Percentiles rank a stretch among this genome's conserved stretches.
Conservation (phyloP, 352 stramenopile species). For the Peronospora tabacina region DNA sequence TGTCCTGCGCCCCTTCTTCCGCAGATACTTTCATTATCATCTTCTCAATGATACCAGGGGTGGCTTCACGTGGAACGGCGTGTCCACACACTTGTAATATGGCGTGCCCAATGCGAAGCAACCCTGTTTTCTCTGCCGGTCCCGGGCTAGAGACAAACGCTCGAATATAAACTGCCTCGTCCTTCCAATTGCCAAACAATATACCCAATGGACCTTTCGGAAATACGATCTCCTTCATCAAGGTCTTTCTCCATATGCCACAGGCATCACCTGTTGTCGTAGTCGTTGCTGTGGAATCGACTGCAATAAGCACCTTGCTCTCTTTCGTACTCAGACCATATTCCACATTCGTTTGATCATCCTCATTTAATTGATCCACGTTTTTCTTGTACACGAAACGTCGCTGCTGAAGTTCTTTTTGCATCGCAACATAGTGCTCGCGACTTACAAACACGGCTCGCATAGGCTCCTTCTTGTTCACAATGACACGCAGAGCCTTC, state of each 20-base stretch:
- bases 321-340: conserved; percentile 1
- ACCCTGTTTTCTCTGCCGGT: conserved; percentile 55
- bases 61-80: conserved; percentile 50
- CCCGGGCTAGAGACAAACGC: conserved; percentile 75
- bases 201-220: conserved; percentile 61
- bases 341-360: conserved; percentile 1
- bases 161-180: conserved; percentile 68
- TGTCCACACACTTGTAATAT: conserved; percentile 73
- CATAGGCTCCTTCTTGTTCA: conserved; percentile 47
- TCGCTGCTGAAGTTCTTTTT: conserved; percentile 17
- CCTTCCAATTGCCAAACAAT: conserved; percentile 76
- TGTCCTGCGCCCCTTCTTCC: conserved; percentile 11
- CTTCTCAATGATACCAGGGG: conserved; percentile 45
- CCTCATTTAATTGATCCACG: background rate
- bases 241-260: conserved; percentile 16
- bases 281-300: background rate
- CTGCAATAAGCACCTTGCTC: conserved; percentile 14
- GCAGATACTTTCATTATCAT: conserved; percentile 52
- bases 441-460: conserved; percentile 44
- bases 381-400: conserved; percentile 7
- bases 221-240: conserved; percentile 54
- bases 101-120: conserved; percentile 54
- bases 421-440: conserved; percentile 47
- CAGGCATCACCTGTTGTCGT: background rate
- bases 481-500: conserved; percentile 41